These are phyloP conservation scores for Erodium chrysanthum DNA, from an alignment of 441 rosid genomes.

Conservation along the genomic window DNA sequence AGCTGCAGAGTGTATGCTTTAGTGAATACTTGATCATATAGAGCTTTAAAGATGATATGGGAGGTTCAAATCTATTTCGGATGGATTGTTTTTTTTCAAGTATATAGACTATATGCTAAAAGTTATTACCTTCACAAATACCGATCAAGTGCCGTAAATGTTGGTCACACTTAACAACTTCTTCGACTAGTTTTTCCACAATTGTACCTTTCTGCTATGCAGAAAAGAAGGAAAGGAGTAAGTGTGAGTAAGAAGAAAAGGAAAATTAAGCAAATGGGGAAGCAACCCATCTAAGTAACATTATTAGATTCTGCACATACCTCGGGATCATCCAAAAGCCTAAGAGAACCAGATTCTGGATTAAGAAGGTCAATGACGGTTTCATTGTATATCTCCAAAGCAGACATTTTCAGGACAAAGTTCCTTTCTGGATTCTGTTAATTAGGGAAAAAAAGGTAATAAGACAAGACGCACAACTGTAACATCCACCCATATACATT, in stretches of 20 bases:
- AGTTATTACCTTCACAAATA: slow-evolving; percentile 75
- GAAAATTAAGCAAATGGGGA: not conserved
- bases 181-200: slow-evolving; percentile 89
- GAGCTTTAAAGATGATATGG: not conserved
- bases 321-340: slow-evolving; percentile 97
- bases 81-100: not conserved
- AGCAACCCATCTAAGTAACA: not conserved
- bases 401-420: slow-evolving; percentile 83
- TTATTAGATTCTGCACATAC: slow-evolving; percentile 25
- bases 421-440: slow-evolving; percentile 88
- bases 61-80: not conserved
- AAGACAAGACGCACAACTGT: not conserved
- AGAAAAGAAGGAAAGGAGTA: not conserved
- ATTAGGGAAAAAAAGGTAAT: slow-evolving; percentile 16
- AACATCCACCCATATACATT: not conserved
- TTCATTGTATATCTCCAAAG: slow-evolving; percentile 90
- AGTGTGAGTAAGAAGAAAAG: not conserved
- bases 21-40: slow-evolving; percentile 11
- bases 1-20: slow-evolving; percentile 36
- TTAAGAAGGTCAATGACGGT: slow-evolving; percentile 81
- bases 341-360: slow-evolving; percentile 86
- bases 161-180: slow-evolving; percentile 63
- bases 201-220: slow-evolving; percentile 76
- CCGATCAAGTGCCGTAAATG: slow-evolving; percentile 70
- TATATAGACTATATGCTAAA: not conserved